Base-by-base conservation (phyloP, 2,329 filamentous ascomycete genomes). In the Dothistroma pini region DNA sequence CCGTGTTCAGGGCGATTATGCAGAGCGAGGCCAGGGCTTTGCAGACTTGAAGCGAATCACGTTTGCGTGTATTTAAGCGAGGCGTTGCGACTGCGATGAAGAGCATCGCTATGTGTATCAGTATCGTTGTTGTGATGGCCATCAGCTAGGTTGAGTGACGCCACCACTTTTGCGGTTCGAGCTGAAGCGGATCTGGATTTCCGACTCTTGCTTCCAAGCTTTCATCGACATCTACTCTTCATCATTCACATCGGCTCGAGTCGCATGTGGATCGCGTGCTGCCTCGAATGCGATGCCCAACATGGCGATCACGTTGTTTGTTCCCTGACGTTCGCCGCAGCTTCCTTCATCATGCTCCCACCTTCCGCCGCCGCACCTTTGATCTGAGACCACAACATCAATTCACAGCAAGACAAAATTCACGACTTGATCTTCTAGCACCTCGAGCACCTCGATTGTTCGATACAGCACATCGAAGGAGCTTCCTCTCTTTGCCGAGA, bases 1-100 rank as follows among this genome's bases (percentile, higher is more conserved):
- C 65, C 7, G 59, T 70, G 31, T 64, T 70, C 51, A 59, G 66
- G 52, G 63, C 64, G 19, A 57, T 68, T 35, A 66, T 56, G 41
- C 59, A 59, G 52, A 64, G 56, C 58, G 63, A 61, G n/a, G 57
- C 57, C 49, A 49, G 38, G 5, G 7, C 35, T 54, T 12, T 44
- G 57, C 32, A 56, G 50, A 16, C 63, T 57, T 53, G 19, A 32
- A 4, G 49, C 22, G 25, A 14, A 34, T 50, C 34, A 34, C 22
- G 25, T 59, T 34, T 54, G 35, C 25, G 50, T 57, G 34, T 29
- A 31, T 51, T 64, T 60, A 62, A 62, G 62, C 57, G 59, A 52
- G 62, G 62, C 61, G 62, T 62, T 59, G 19, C 16, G 56, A 56
- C 29, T 31, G 44, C 29, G 38, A 58, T 48, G 38, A 51, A 54